Base-by-base conservation (phyloP, 1,284 basidiomycete genomes). In the Neonothopanus nambi region DNA sequence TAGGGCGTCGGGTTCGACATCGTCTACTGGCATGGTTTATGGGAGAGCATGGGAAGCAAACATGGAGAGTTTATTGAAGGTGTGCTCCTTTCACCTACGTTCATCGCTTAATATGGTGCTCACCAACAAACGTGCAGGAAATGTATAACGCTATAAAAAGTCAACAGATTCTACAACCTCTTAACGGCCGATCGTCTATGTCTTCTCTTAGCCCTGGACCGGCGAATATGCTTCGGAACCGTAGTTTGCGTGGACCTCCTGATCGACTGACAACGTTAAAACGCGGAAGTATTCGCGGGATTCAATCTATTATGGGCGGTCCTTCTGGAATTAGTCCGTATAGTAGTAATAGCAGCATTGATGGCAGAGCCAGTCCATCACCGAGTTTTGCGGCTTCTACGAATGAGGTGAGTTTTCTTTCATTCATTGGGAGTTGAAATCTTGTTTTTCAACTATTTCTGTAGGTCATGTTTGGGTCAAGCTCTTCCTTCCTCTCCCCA, bases 131-230 rank as follows among this genome's bases (percentile, higher is more conserved):
- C 21, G 53, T 23, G n/a, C 55, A 95, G 89, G 96, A 99, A 64
- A 97, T 99, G 77, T 99, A 95, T 75, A 81, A 80, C 56, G 87
- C 93, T 11, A 87, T 98, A 70, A 95, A 95, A 72, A 81, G 76
- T 42, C 91, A 95, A 60, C 92, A 95, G 62, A 97, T 99, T 58
- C 72, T 96, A 46, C 89, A 97, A 58, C 93, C 94, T 40, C 70
- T 82, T 20, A 78, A 67, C 50, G 73, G 75, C 58, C 73, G 81
- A 36, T 65, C 77, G 9, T 85, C 82, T 9, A 74, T 74, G 44
- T 80, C 80, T 38, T 86, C 81, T 26, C 65, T 81, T 35, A 80
- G 74, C 52, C 79, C 77, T 35, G 79, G 76, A 4, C 65, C 70
- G 53, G 64, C 66, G 23, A 69, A 72, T 28, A 72, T 87, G 59